Evolutionary conservation across 345 rosid species (phyloP).

Genomic region (Psidium friedrichsthalianum): DNA sequence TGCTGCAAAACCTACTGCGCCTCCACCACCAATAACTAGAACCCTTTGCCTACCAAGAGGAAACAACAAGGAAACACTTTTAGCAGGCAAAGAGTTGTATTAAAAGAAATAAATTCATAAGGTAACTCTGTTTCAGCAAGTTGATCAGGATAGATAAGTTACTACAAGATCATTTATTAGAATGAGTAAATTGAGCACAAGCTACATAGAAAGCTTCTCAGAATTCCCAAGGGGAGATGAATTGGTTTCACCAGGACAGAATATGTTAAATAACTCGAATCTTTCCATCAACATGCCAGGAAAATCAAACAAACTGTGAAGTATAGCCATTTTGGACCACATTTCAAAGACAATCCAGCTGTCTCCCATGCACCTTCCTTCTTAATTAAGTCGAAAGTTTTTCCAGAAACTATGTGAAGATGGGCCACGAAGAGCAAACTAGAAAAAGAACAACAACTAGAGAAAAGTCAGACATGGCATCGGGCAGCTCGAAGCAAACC

Average conservation of each 20-base stretch:
- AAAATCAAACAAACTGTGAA: background rate
- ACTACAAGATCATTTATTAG: background rate
- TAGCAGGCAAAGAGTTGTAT: background rate
- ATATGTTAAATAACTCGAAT: background rate
- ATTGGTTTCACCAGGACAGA: background rate
- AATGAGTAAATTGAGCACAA: background rate
- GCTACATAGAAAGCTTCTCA: background rate
- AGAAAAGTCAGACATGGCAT: background rate
- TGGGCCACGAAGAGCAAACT: background rate
- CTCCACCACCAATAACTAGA: slow-evolving; percentile 84
- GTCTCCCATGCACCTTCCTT: background rate
- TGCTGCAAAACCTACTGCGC: slow-evolving; percentile 92
- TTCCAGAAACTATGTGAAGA: background rate
- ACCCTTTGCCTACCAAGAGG: slow-evolving; percentile 44
- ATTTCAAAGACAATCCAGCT: background rate
- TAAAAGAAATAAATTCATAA: background rate
- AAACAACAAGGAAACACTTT: background rate
- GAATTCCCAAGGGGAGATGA: background rate
- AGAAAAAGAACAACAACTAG: background rate
- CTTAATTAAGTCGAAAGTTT: background rate
- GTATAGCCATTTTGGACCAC: background rate
- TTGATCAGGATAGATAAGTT: background rate
- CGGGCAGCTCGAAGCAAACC: background rate
- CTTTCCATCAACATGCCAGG: background rate
- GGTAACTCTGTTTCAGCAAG: background rate